Conservation (phyloP, 805 yeast species). For the Kuraishia piskuri region DNA sequence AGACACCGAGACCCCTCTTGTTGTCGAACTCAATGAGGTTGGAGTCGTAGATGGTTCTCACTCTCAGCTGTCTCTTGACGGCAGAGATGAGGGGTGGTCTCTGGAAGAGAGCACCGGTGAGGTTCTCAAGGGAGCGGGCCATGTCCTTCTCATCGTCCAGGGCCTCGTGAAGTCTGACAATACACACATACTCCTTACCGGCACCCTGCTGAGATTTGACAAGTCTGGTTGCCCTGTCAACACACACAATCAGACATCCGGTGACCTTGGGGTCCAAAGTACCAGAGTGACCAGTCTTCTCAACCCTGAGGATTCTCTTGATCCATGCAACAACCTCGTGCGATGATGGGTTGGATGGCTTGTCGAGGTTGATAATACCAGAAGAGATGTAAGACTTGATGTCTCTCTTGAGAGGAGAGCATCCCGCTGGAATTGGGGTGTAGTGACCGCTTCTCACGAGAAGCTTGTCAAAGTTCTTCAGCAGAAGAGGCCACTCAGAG, state of each 20-base stretch:
- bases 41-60: constrained; percentile 94
- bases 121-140: constrained; percentile 80
- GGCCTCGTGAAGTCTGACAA: constrained; percentile 91
- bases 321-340: constrained; percentile 99
- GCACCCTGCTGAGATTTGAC: constrained; percentile 99
- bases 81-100: constrained; percentile 99
- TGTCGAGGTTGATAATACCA: constrained; percentile 95
- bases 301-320: constrained; percentile 89
- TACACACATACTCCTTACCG: constrained; percentile 98
- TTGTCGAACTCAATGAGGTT: constrained; percentile 93
- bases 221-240: constrained; percentile 95
- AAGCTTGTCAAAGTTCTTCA: constrained; percentile 90
- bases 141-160: constrained; percentile 81
- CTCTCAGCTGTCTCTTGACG: constrained; percentile 97
- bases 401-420: constrained; percentile 92
- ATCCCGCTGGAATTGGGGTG: constrained; percentile 94
- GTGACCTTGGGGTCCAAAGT: constrained; percentile 96
- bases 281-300: constrained; percentile 98
- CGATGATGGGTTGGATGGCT: constrained; percentile 96
- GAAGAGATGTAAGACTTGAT: constrained; percentile 81
- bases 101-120: constrained; percentile 98
- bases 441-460: constrained; percentile 95
- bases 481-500: constrained; percentile 89
- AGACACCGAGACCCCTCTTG: constrained; percentile 93
- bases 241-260: constrained; percentile 96